A percentile compares a stretch with the other conserved stretches of the same genome.
Conservation (phyloP, 2,329 filamentous ascomycete genomes). For the Phaeosphaeria sp. region DNA sequence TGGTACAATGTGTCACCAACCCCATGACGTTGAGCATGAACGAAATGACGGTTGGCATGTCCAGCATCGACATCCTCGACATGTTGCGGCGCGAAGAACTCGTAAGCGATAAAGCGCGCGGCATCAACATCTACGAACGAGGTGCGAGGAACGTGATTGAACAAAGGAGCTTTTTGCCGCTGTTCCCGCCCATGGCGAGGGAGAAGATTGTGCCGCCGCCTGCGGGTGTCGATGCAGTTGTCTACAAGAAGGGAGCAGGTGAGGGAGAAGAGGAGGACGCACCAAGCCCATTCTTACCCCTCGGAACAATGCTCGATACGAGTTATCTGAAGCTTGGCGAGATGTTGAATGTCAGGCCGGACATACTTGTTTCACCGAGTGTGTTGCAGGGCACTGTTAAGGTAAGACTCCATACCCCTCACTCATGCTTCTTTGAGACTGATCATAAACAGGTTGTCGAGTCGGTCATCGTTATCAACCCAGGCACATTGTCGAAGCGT, state of each 20-base stretch:
- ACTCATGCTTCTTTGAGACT: conserved; percentile 11
- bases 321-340: conserved; percentile 88
- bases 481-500: conserved; percentile 84
- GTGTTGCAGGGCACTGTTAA: conserved; percentile 85
- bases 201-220: conserved; percentile 63
- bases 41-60: conserved; percentile 82
- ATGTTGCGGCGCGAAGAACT: conserved; percentile 82
- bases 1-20: conserved; percentile 81
- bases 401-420: conserved; percentile 59
- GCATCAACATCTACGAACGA: conserved; percentile 71
- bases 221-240: conserved; percentile 46
- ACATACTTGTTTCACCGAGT: conserved; percentile 84
- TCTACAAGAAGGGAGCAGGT: conserved; percentile 65
- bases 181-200: conserved; percentile 82
- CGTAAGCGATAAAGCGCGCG: conserved; percentile 60
- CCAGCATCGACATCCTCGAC: conserved; percentile 81
- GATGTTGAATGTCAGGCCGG: conserved; percentile 84
- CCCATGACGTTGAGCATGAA: conserved; percentile 90
- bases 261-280: conserved; percentile 65
- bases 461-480: conserved; percentile 88
- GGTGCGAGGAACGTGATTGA: conserved; percentile 80
- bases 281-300: conserved; percentile 41
- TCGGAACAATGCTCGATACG: conserved; percentile 81
- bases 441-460: conserved; percentile 74
- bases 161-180: conserved; percentile 87